phyloP scores from a whole-genome alignment of 345 rosid genomes.

The Diplotaxis tenuifolia region DNA sequence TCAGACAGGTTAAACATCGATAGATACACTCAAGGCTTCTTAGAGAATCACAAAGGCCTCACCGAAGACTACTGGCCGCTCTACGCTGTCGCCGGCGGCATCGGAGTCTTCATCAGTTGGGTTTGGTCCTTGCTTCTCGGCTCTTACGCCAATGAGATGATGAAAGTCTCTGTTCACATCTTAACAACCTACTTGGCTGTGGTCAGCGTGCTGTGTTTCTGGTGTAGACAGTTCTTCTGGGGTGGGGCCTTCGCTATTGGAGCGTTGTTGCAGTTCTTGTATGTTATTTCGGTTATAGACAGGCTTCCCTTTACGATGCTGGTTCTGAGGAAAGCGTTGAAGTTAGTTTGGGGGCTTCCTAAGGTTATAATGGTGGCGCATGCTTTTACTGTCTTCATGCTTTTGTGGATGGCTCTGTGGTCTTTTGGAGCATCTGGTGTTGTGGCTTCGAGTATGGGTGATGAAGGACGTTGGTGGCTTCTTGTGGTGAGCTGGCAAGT shows the following conservation, averaged over 20 bases:
- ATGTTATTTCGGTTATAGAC: constrained; percentile 92
- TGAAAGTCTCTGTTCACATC: neutral
- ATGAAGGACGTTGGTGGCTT: constrained; percentile 82
- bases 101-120: constrained; percentile 70
- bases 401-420: constrained; percentile 90
- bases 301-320: constrained; percentile 96
- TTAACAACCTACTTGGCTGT: neutral
- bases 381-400: constrained; percentile 72
- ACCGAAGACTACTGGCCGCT: constrained; percentile 94
- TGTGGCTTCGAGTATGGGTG: constrained; percentile 73
- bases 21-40: constrained; percentile 46
- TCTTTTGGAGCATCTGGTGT: constrained; percentile 92
- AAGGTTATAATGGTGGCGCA: constrained; percentile 74
- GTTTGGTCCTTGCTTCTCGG: constrained; percentile 47
- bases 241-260: constrained; percentile 52
- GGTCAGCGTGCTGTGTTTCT: neutral
- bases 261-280: constrained; percentile 87
- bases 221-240: neutral
- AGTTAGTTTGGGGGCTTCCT: constrained; percentile 91
- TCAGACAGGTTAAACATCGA: constrained; percentile 76
- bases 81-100: constrained; percentile 78
- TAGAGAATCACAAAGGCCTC: constrained; percentile 46
- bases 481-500: constrained; percentile 99
- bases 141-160: neutral
- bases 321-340: constrained; percentile 80